These are phyloP conservation scores for Colletotrichum australisinense DNA, from an alignment of 2,329 filamentous ascomycete genomes.

Conservation along the genomic window DNA sequence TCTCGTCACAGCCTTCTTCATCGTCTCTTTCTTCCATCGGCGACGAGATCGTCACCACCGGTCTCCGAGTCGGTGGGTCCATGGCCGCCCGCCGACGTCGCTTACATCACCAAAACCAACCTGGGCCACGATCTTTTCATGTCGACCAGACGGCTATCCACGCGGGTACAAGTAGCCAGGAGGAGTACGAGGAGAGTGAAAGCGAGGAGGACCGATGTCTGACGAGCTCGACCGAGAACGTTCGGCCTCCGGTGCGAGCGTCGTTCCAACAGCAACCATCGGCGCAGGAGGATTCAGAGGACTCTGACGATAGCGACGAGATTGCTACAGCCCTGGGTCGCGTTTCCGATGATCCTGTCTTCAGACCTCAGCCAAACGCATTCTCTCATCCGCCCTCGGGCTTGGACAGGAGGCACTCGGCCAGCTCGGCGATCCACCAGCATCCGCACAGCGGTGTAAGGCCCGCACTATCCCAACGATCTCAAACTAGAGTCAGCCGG, in stretches of 20 bases:
- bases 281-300: conserved; percentile 57
- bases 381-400: conserved; percentile 84
- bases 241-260: conserved; percentile 44
- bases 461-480: conserved; percentile 60
- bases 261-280: conserved; percentile 41
- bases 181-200: conserved; percentile 94
- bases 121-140: conserved; percentile 48
- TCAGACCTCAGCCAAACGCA: conserved; percentile 90
- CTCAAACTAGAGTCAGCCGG: conserved; percentile 59
- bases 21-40: conserved; percentile 88
- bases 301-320: conserved; percentile 72
- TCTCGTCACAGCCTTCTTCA: conserved; percentile 91
- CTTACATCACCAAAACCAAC: conserved; percentile 46
- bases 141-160: conserved; percentile 53
- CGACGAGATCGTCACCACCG: conserved; percentile 92
- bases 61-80: conserved; percentile 79
- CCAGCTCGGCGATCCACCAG: conserved; percentile 59
- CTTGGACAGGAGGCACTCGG: conserved; percentile 61
- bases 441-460: conserved; percentile 63
- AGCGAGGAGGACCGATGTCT: conserved; percentile 82
- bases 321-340: conserved; percentile 83
- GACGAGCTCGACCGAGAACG: conserved; percentile 69
- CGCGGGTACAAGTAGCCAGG: conserved; percentile 79
- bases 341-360: conserved; percentile 65
- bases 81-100: conserved; percentile 71